Evolutionary conservation across 2,329 filamentous ascomycete genomes (phyloP).

Genomic region (Fonsecaea monophora): DNA sequence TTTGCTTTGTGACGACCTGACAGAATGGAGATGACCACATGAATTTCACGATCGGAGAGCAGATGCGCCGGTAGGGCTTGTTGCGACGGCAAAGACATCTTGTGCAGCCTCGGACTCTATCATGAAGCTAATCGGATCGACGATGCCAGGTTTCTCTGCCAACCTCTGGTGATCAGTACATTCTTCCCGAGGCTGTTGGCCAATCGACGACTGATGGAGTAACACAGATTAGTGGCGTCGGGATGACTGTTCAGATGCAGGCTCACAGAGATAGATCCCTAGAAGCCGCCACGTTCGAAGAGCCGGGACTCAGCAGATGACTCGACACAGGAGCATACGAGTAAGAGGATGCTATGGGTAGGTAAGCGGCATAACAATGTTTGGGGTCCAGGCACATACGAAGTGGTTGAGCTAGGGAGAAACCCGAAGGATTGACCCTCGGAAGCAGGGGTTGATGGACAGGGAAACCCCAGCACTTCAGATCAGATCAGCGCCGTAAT

Average conservation of each 20-base stretch:
- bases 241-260: background rate
- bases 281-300: background rate
- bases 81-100: constrained; percentile 8
- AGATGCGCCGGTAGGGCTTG: constrained; percentile 25
- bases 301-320: background rate
- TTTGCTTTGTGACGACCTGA: constrained; percentile 68
- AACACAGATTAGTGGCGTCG: background rate
- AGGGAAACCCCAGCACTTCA: background rate
- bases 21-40: constrained; percentile 71
- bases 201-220: background rate
- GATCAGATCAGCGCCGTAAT: background rate
- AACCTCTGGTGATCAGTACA: background rate
- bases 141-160: background rate
- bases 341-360: background rate
- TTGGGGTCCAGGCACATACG: background rate
- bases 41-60: constrained; percentile 44
- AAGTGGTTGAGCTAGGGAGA: background rate
- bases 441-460: background rate
- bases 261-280: background rate
- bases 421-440: background rate
- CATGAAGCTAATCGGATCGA: background rate
- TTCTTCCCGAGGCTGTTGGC: background rate
- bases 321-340: background rate
- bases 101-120: background rate
- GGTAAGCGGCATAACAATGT: background rate